Percentiles rank a stretch among this genome's conserved stretches.
Evolutionary conservation across 2,329 filamentous ascomycete species (phyloP).

Genomic region (Claviceps cyperi): DNA sequence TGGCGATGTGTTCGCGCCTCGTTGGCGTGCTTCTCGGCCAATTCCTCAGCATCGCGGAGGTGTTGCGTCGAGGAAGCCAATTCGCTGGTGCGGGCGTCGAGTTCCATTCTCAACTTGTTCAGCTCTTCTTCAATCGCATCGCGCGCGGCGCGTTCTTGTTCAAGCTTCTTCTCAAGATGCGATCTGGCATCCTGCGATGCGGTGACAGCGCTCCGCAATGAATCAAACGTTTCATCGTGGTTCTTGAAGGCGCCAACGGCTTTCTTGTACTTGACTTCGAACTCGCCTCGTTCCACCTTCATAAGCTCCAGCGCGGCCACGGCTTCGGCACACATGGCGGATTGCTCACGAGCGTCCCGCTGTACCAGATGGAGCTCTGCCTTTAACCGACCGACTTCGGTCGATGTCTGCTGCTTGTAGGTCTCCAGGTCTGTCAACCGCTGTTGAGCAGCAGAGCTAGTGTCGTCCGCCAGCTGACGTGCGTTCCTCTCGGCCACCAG

Average conservation of each 20-base stretch:
- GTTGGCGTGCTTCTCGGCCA: conserved; percentile 72
- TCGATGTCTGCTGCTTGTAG: conserved; percentile 68
- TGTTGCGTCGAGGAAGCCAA: conserved; percentile 60
- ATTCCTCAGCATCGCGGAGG: conserved; percentile 71
- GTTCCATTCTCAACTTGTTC: conserved; percentile 61
- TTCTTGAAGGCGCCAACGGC: conserved; percentile 52
- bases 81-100: conserved; percentile 67
- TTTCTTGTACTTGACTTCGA: conserved; percentile 54
- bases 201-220: conserved; percentile 62
- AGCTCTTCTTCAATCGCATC: conserved; percentile 67
- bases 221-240: conserved; percentile 55
- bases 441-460: conserved; percentile 65
- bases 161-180: conserved; percentile 65
- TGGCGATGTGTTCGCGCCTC: conserved; percentile 78
- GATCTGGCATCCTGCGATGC: conserved; percentile 65
- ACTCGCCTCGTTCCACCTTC: conserved; percentile 72
- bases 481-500: conserved; percentile 69
- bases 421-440: conserved; percentile 72
- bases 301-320: conserved; percentile 59
- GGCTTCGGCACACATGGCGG: conserved; percentile 63
- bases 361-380: conserved; percentile 73
- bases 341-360: conserved; percentile 65
- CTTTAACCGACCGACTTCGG: conserved; percentile 74
- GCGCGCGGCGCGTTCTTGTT: conserved; percentile 65
- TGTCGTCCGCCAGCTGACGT: conserved; percentile 78